phyloP scores from a whole-genome alignment of 2,329 filamentous ascomycete species.

The Tolypocladium tundrense region DNA sequence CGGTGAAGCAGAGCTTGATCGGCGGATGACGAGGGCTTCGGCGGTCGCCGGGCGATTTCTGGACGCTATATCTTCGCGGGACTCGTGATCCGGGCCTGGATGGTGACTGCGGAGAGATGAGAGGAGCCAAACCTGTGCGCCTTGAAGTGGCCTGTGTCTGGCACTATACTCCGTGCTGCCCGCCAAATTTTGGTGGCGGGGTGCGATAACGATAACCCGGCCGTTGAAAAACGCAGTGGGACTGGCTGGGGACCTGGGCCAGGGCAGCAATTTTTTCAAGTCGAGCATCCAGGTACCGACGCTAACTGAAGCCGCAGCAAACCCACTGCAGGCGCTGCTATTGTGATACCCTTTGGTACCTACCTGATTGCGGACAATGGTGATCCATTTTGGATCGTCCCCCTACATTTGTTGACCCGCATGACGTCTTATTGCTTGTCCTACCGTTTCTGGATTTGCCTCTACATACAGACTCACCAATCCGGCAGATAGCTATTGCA shows the following conservation, averaged over 20 bases:
- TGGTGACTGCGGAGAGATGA: neutral
- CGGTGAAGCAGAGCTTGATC: neutral
- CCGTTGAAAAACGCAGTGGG: neutral
- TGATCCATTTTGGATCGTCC: neutral
- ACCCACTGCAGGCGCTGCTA: neutral
- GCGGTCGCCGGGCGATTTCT: neutral
- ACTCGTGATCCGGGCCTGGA: neutral
- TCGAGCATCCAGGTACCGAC: neutral
- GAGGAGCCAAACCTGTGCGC: slow-evolving; percentile 9
- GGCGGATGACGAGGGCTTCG: neutral
- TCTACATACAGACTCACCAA: neutral
- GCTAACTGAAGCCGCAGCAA: neutral
- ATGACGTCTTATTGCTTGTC: neutral
- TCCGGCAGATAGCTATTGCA: neutral
- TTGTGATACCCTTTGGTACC: neutral
- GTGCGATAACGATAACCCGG: slow-evolving; percentile 30
- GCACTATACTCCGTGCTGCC: neutral
- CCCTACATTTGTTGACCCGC: neutral
- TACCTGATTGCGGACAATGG: no score
- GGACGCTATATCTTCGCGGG: neutral
- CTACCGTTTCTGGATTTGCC: neutral
- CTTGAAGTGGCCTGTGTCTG: neutral
- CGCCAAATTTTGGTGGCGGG: slow-evolving; percentile 16
- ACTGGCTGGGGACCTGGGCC: neutral
- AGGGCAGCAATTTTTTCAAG: neutral